Evolutionary conservation across 495 filamentous ascomycete genomes (phyloP), one percentile per base, ranked within the genome.

Genomic region (Aspergillus egyptiacus): DNA sequence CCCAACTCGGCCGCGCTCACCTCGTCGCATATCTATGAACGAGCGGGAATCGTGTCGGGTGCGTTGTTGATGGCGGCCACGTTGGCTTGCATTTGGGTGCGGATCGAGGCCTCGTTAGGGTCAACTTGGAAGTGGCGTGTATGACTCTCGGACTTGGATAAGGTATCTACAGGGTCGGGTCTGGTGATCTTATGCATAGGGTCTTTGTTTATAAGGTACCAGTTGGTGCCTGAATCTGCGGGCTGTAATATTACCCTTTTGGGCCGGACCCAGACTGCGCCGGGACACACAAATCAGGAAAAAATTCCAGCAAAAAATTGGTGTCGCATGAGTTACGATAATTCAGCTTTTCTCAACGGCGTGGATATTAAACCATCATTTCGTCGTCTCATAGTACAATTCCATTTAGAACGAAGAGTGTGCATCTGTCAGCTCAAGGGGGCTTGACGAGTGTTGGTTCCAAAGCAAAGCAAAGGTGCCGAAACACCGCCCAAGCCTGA

Each of bases 21-120:
- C 0, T 42, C 28, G 32, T 53, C 64, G 1, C 46, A 34, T 9
- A 61, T 49, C 32, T 70, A 66, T 32, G 50, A 62, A 36, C 57
- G 58, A 19, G 67, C 54, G 14, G 53, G 55, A 7, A 60, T 66
- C n/a, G 55, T 61, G 30, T 59, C 61, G 10, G 63, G 64, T 6
- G 57, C 62, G 10, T 45, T 69, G 43, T 49, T 69, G 18, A 56
- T 63, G 27, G 66, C 58, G 0, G 62, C 67, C n/a, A 63, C 64
- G 17, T 25, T 62, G 28, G 53, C 67, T n/a, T 65, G 62, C 22
- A 36, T 67, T 0, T 69, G 66, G 64, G 67, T 68, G 27, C 54
- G 67, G 19, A 48, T 67, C 8, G 66, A 69, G 59, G 60, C 50
- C 36, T 50, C 14, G 23, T 23, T 30, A 49, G 62, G 23, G 49